Conservation (phyloP, 805 yeast genomes). For the Kluyveromyces aestuarii region DNA sequence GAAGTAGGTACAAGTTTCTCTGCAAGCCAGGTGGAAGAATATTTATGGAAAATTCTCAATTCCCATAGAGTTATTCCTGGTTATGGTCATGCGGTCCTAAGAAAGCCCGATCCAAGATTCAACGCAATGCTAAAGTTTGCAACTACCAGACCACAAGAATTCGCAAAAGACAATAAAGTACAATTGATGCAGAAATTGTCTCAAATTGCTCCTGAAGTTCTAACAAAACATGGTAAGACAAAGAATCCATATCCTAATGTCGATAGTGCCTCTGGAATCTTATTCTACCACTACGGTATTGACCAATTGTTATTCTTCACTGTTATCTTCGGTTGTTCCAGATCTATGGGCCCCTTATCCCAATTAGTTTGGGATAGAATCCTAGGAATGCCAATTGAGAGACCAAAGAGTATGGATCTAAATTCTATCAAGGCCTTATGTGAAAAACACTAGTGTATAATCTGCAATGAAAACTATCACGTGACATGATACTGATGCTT, state of each 20-base stretch:
- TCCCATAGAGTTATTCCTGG: slow-evolving; percentile 84
- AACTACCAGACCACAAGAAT: slow-evolving; percentile 39
- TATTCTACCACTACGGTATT: slow-evolving; percentile 73
- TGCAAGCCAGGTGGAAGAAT: slow-evolving; percentile 51
- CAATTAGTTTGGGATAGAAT: slow-evolving; percentile 75
- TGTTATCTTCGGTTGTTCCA: slow-evolving; percentile 73
- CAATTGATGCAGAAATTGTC: slow-evolving; percentile 57
- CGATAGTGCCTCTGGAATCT: slow-evolving; percentile 70
- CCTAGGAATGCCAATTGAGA: slow-evolving; percentile 69
- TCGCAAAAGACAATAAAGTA: slow-evolving; percentile 56
- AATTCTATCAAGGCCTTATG: slow-evolving; percentile 11
- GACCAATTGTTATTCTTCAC: slow-evolving; percentile 68
- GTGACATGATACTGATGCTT: no score
- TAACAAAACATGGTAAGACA: slow-evolving; percentile 73
- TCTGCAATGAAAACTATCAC: no score
- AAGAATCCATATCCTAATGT: slow-evolving; percentile 83
- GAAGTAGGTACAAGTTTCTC: slow-evolving; percentile 29
- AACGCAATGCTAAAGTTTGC: slow-evolving; percentile 67
- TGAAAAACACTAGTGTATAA: not conserved
- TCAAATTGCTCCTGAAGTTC: slow-evolving; percentile 65
- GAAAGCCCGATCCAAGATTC: slow-evolving; percentile 78
- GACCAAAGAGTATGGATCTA: slow-evolving; percentile 48
- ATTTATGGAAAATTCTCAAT: slow-evolving; percentile 71
- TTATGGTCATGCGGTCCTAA: slow-evolving; percentile 80
- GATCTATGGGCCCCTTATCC: slow-evolving; percentile 71